Evolutionary conservation across 1,139 yeast genomes (phyloP).

Genomic region (Scheffersomyces insectosa): DNA sequence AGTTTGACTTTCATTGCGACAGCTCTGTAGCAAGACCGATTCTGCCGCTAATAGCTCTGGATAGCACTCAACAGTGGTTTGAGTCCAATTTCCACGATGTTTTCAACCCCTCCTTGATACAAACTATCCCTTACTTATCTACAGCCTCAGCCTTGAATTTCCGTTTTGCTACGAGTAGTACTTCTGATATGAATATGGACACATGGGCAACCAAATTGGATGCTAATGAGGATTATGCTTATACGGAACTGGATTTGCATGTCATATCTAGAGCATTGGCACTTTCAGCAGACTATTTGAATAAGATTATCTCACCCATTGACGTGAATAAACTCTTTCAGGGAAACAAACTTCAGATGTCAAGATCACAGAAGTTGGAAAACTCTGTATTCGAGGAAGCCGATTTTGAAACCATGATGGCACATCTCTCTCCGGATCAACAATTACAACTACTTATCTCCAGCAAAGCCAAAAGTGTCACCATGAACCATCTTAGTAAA

Average conservation of each 20-base stretch:
- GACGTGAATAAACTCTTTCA: conserved; percentile 19
- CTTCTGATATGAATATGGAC: conserved; percentile 30
- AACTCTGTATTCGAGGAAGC: conserved; percentile 11
- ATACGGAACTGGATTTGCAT: conserved; percentile 37
- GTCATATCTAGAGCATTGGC: conserved; percentile 34
- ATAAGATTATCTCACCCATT: conserved; percentile 29
- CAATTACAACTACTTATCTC: conserved; percentile 22
- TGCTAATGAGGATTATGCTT: conserved; percentile 53
- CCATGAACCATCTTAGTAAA: conserved; percentile 8
- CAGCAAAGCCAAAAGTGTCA: conserved; percentile 5
- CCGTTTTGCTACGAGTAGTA: conserved; percentile 35
- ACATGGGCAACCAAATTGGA: conserved; percentile 52
- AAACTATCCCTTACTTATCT: conserved; percentile 59
- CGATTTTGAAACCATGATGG: conserved; percentile 10
- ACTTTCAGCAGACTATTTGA: conserved; percentile 27
- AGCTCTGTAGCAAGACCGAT: conserved; percentile 44
- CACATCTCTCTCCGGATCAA: conserved; percentile 21
- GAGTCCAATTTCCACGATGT: conserved; percentile 22
- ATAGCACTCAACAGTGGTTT: conserved; percentile 50
- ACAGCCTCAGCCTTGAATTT: conserved; percentile 49
- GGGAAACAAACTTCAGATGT: conserved; percentile 2
- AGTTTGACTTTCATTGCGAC: conserved; percentile 34
- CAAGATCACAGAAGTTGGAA: conserved; percentile 12
- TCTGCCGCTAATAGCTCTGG: conserved; percentile 62
- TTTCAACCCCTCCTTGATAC: conserved; percentile 31